Percentiles rank a stretch among this genome's conserved stretches.
These are phyloP conservation scores for Diutina scorzettiae DNA, from an alignment of 1,139 yeast genomes.

Conservation along the genomic window DNA sequence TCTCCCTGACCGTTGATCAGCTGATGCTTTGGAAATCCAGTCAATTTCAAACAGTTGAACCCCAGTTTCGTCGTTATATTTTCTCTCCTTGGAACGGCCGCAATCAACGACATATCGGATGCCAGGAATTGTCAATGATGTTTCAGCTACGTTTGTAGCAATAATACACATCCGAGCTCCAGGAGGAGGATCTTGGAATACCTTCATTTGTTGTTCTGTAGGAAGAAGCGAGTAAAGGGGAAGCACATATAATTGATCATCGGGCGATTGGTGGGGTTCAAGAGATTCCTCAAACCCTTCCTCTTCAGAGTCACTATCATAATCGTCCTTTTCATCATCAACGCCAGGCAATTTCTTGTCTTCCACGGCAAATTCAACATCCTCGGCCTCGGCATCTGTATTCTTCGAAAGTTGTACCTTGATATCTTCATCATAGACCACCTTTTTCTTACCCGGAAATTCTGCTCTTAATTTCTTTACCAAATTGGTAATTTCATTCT, in stretches of 20 bases:
- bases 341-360: constrained; percentile 14
- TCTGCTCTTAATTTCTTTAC: constrained; percentile 58
- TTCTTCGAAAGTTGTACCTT: constrained; percentile 45
- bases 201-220: constrained; percentile 88
- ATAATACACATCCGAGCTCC: constrained; percentile 85
- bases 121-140: constrained; percentile 93
- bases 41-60: constrained; percentile 87
- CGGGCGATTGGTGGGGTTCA: constrained; percentile 63
- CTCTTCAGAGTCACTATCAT: constrained; percentile 29
- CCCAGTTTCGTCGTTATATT: constrained; percentile 71
- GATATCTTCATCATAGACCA: constrained; percentile 15
- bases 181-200: constrained; percentile 73
- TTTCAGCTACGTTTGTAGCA: constrained; percentile 97
- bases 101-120: constrained; percentile 91
- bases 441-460: constrained; percentile 43
- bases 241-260: constrained; percentile 78
- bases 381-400: constrained; percentile 77
- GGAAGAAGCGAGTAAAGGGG: constrained; percentile 90
- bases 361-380: constrained; percentile 64
- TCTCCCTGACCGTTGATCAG: constrained; percentile 93
- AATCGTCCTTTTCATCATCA: constrained; percentile 19
- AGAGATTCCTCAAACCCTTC: constrained; percentile 85
- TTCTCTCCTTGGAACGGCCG: constrained; percentile 87
- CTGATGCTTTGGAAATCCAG: constrained; percentile 93
- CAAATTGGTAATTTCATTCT: constrained; percentile 72